These are phyloP conservation scores for Colletotrichum cordylinicola DNA, from an alignment of 2,329 filamentous ascomycete species.

Conservation along the genomic window DNA sequence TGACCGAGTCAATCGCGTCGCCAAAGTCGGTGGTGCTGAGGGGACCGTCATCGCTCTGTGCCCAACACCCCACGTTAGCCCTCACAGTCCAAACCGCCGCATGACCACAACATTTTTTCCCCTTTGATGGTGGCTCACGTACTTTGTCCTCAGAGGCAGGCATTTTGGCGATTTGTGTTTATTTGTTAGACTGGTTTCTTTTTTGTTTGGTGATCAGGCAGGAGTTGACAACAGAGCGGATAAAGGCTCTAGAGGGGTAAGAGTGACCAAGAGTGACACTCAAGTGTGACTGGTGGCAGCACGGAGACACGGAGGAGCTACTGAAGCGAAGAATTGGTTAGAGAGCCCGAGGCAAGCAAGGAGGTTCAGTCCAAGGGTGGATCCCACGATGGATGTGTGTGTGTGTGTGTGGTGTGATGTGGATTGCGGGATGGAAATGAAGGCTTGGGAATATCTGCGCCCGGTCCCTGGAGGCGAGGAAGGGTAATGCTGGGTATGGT, in stretches of 20 bases:
- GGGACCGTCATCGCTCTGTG: slow-evolving; percentile 27
- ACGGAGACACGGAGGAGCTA: slow-evolving; percentile 15
- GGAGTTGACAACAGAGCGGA: not conserved
- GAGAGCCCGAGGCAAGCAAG: slow-evolving; percentile 5
- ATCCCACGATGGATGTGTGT: slow-evolving; percentile 13
- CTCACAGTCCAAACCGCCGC: slow-evolving; percentile 22
- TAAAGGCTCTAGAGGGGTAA: slow-evolving; percentile 1
- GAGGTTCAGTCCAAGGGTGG: slow-evolving; percentile 13
- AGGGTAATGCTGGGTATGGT: not conserved
- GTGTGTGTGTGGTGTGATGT: not conserved
- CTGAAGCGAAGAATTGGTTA: slow-evolving; percentile 12
- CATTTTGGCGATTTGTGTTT: slow-evolving; percentile 14
- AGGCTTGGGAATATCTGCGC: slow-evolving; percentile 9
- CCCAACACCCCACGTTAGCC: slow-evolving; percentile 9
- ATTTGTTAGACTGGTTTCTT: not conserved
- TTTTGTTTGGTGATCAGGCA: not conserved
- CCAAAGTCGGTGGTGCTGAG: slow-evolving; percentile 53
- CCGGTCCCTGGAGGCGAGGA: not conserved
- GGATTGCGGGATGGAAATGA: not conserved
- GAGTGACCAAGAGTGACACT: not conserved
- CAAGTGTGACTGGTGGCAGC: not conserved
- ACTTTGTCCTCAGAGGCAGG: slow-evolving; percentile 36
- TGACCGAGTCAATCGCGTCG: slow-evolving; percentile 77
- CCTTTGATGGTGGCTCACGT: slow-evolving; percentile 26
- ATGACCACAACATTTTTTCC: slow-evolving; percentile 31